phyloP scores from a whole-genome alignment of 148 eudicot species.

The Rhododendron vialii region DNA sequence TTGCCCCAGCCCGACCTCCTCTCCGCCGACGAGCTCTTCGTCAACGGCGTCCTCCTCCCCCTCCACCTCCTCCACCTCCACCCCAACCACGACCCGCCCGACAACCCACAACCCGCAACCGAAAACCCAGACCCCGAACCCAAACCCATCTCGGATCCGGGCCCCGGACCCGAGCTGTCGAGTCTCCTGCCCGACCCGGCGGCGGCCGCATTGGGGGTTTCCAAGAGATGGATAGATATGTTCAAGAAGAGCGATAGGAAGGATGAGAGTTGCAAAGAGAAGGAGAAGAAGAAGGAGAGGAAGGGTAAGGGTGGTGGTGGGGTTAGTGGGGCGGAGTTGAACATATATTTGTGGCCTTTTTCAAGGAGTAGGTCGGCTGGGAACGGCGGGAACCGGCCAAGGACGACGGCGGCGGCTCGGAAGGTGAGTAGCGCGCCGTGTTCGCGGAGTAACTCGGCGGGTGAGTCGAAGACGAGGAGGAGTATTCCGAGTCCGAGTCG shows the following conservation, averaged over 20 bases:
- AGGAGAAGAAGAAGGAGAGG: constrained; percentile 28
- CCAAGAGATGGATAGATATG: constrained; percentile 78
- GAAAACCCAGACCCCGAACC: not conserved
- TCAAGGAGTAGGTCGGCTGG: constrained; percentile 90
- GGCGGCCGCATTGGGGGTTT: constrained; percentile 23
- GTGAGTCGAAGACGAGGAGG: constrained; percentile 65
- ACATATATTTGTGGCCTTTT: constrained; percentile 90
- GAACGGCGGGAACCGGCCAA: constrained; percentile 51
- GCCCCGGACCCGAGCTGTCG: constrained; percentile 13
- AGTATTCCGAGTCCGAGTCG: constrained; percentile 50
- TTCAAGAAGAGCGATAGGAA: constrained; percentile 45
- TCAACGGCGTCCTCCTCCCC: constrained; percentile 75
- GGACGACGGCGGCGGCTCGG: constrained; percentile 27
- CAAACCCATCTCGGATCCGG: constrained; percentile 14
- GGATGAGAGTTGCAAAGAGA: not conserved
- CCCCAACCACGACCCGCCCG: constrained; percentile 17
- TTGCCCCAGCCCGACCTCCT: constrained; percentile 44
- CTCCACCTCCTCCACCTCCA: constrained; percentile 48
- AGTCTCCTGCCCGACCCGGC: not conserved
- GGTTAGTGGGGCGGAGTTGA: constrained; percentile 50
- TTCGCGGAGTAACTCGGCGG: constrained; percentile 83
- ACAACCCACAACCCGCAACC: not conserved
- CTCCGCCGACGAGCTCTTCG: constrained; percentile 89
- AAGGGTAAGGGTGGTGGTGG: not conserved
- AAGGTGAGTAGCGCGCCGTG: constrained; percentile 91